These are phyloP conservation scores for Schizochytrium sp. DNA, from an alignment of 108 stramenopile species.

Conservation along the genomic window DNA sequence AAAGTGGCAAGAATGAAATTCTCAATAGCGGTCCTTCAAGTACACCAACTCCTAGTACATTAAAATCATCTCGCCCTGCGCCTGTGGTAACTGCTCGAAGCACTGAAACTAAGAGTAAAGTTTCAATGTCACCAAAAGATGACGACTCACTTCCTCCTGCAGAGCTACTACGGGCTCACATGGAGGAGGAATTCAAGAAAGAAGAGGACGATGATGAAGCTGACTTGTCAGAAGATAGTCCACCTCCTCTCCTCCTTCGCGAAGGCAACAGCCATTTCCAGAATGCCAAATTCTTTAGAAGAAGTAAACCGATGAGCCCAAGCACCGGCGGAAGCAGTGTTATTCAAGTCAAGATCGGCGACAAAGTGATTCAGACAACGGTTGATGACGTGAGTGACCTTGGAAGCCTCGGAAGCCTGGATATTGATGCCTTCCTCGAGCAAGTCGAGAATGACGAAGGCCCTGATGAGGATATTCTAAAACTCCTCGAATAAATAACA, in stretches of 20 bases:
- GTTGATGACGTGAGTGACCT: conserved; percentile 19
- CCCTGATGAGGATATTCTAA: conserved; percentile 13
- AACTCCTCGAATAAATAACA: background rate
- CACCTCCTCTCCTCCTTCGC: background rate
- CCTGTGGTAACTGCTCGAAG: too few relatives aligned
- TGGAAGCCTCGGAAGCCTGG: background rate
- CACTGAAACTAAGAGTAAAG: too few relatives aligned
- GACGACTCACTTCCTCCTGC: too few relatives aligned
- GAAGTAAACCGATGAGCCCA: background rate
- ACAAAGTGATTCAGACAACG: background rate
- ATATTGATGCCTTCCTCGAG: conserved; percentile 15
- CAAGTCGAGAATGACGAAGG: background rate
- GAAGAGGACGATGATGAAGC: background rate
- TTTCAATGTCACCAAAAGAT: too few relatives aligned
- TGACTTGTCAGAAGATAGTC: background rate
- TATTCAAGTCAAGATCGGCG: conserved; percentile 25
- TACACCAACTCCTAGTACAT: too few relatives aligned
- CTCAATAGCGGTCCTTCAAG: too few relatives aligned
- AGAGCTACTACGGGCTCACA: background rate
- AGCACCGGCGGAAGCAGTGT: background rate
- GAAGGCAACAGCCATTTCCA: background rate
- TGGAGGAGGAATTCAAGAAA: background rate
- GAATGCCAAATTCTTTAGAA: background rate
- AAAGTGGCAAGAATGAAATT: too few relatives aligned
- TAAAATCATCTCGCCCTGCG: too few relatives aligned